Conservation (phyloP, 1,139 yeast genomes). For the Martiniozyma asiatica region DNA sequence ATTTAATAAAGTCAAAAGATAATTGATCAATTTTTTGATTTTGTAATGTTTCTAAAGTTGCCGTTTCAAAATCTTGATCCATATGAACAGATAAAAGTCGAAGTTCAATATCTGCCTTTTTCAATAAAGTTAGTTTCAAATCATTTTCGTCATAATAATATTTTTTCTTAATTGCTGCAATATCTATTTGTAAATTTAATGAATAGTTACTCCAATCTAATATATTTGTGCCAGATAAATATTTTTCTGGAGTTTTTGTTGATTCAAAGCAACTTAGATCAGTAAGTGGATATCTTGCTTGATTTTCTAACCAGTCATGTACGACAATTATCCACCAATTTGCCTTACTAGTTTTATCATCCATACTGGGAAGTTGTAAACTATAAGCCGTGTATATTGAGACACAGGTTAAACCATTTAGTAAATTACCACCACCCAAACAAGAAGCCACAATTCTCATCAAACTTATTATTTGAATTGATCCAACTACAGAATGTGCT, state of each 20-base stretch:
- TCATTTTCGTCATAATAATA: conserved; percentile 15
- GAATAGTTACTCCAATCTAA: conserved; percentile 16
- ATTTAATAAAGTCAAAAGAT: too few species aligned
- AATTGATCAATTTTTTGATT: too few species aligned
- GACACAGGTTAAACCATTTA: conserved; percentile 20
- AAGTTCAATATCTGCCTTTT: conserved; percentile 18
- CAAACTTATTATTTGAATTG: conserved; percentile 24
- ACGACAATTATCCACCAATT: conserved; percentile 25
- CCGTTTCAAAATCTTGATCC: conserved; percentile 11
- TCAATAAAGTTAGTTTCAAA: conserved; percentile 11
- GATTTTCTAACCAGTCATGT: conserved; percentile 27
- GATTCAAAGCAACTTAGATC: conserved; percentile 7
- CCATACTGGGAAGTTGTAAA: conserved; percentile 20
- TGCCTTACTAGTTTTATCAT: conserved; percentile 5
- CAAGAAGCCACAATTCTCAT: conserved; percentile 22
- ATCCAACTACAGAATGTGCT: conserved; percentile 21
- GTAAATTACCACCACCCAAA: conserved; percentile 24
- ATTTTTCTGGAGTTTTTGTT: conserved; percentile 20
- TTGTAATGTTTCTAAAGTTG: conserved; percentile 7
- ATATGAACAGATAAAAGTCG: conserved; percentile 13
- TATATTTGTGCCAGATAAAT: conserved; percentile 8
- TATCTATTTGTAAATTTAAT: conserved; percentile 10
- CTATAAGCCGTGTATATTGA: conserved; percentile 22
- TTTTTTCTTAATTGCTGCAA: conserved; percentile 15
- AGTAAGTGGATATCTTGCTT: conserved; percentile 19